Conservation (phyloP, 1,284 basidiomycete species). For the Bjerkandera adusta region DNA sequence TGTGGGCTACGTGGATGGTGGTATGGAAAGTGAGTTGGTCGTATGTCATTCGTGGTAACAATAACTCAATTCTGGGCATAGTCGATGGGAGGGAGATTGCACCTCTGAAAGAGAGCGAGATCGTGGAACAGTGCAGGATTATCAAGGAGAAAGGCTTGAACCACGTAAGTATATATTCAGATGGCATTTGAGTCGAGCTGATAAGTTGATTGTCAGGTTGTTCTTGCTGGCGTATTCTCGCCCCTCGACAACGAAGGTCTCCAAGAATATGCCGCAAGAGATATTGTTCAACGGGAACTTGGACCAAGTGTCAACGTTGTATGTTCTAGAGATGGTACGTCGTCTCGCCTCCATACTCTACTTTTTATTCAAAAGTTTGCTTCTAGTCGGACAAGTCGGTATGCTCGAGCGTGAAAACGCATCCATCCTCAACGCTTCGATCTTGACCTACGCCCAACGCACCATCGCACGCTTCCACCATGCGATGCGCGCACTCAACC, state of each 20-base stretch:
- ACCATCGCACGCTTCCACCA: constrained; percentile 51
- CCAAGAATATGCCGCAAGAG: constrained; percentile 46
- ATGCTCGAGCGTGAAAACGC: constrained; percentile 64
- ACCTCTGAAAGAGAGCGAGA: constrained; percentile 36
- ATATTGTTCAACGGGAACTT: constrained; percentile 37
- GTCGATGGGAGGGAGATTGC: constrained; percentile 49
- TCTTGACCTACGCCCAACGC: constrained; percentile 46
- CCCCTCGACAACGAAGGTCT: constrained; percentile 43
- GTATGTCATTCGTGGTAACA: not conserved
- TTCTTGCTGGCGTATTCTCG: constrained; percentile 48
- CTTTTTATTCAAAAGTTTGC: not conserved
- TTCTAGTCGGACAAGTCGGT: constrained; percentile 49
- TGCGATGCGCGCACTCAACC: constrained; percentile 43
- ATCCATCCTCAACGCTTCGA: constrained; percentile 58
- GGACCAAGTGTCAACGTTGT: constrained; percentile 39
- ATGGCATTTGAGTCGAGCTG: not conserved
- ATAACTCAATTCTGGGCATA: constrained; percentile 9
- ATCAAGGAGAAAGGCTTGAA: constrained; percentile 41
- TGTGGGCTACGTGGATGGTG: constrained; percentile 45
- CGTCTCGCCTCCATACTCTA: constrained; percentile 14
- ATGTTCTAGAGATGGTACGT: constrained; percentile 38
- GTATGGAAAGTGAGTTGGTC: constrained; percentile 38
- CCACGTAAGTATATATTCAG: constrained; percentile 24
- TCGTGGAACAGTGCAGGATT: constrained; percentile 38
- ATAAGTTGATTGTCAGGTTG: constrained; percentile 26